Percentiles rank a stretch among this genome's conserved stretches.
These are phyloP conservation scores for Cyanidium caldarium DNA, from an alignment of 23 red algal genomes.

Conservation along the genomic window DNA sequence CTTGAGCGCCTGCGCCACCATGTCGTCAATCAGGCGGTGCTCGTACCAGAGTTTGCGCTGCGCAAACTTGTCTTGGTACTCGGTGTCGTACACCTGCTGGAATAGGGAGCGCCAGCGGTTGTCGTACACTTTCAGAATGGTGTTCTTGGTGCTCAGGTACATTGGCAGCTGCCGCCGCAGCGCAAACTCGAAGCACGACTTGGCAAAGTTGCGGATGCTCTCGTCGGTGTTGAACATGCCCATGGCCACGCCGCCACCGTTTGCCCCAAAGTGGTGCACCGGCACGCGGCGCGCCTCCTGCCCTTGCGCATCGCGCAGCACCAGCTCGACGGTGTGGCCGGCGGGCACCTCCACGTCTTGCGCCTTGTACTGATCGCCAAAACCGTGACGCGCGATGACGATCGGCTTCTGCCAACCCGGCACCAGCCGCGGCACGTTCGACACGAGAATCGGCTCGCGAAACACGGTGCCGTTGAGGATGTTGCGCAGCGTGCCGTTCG, in stretches of 20 bases:
- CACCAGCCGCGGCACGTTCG: constrained; percentile 58
- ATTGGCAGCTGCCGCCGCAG: constrained; percentile 40
- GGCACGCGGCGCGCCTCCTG: constrained; percentile 12
- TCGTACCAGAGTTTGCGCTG: constrained; percentile 27
- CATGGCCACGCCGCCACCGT: constrained; percentile 51
- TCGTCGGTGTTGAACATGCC: constrained; percentile 88
- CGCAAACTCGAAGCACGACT: constrained; percentile 57
- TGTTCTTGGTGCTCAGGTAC: constrained; percentile 74
- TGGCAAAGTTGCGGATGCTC: constrained; percentile 53
- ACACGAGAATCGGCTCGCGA: constrained; percentile 63
- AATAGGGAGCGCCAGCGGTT: constrained; percentile 45
- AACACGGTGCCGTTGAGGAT: constrained; percentile 86
- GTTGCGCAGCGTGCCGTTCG: constrained; percentile 69
- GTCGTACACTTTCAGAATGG: constrained; percentile 91
- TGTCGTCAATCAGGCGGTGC: constrained; percentile 79
- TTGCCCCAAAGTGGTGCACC: constrained; percentile 32
- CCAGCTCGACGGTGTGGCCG: constrained; percentile 19
- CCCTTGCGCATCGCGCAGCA: constrained; percentile 16
- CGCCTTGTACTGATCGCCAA: constrained; percentile 67
- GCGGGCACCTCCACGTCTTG: constrained; percentile 30
- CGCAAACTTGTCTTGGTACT: constrained; percentile 17
- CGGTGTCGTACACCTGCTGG: constrained; percentile 10
- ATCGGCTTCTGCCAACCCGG: constrained; percentile 73
- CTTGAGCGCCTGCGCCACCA: constrained; percentile 90
- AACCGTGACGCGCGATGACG: constrained; percentile 69